Evolutionary conservation across 148 eudicot genomes (phyloP), one percentile per base, ranked within the genome.

Genomic region (Chenopodium formosanum): DNA sequence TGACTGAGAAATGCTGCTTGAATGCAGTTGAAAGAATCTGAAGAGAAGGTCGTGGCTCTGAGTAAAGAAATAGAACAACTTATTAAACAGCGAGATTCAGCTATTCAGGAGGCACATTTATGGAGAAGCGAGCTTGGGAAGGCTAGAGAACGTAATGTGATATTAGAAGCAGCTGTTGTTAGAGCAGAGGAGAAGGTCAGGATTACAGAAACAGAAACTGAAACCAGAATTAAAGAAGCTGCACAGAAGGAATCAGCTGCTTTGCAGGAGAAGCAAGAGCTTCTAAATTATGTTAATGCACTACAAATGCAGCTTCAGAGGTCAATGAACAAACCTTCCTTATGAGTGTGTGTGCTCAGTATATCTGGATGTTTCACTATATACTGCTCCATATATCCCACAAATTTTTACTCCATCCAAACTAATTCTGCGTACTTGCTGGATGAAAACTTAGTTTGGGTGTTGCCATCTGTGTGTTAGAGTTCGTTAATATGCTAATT

Each of bases 111-210:
- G 86, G 95, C 98, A 77, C 94, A 91, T 92, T 82, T 94, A 82
- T 94, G 99, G 99, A 93, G 99, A 79, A 83, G 89, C 74, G 99
- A 96, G 90, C 98, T 96, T 64, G 99, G 87, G 58, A 96, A 96
- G 88, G 99, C 99, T 76, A 91, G 98, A 90, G 99, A 96, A 66
- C 90, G 89, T 86, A 91, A 82, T 67, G 92, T 96, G 80, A 94
- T 96, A 83, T 82, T 91, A 78, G 97, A 96, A 88, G 99, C 93
- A 78, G 94, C 97, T 77, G 95, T 88, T 81, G 92, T 94, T 79
- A 90, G 99, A 82, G 98, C 98, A 22, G 99, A 91, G 81, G 99
- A 96, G 88, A 94, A 88, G 89, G 92, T 85, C 82, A 87, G 95
- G 84, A 87, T 88, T 88, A 76, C 88, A 44, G 91, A 90, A 74